Evolutionary conservation across 2,329 filamentous ascomycete species (phyloP).

Genomic region (Aspergillus neoniger): DNA sequence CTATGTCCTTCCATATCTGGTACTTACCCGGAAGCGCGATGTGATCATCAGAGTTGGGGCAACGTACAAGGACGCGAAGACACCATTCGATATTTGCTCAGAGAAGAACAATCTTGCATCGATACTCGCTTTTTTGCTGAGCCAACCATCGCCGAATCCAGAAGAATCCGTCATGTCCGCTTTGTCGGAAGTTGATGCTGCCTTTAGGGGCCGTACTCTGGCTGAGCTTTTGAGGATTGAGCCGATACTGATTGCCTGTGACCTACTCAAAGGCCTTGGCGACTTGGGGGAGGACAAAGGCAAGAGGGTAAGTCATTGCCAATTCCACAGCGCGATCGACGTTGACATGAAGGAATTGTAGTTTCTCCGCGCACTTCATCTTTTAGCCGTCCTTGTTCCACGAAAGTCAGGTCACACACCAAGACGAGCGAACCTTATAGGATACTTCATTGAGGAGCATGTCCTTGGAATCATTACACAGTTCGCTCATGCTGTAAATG

Average conservation of each 20-base stretch:
- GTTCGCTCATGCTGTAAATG: conserved; percentile 77
- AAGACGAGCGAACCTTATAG: conserved; percentile 61
- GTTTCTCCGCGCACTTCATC: conserved; percentile 54
- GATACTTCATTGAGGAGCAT: conserved; percentile 77
- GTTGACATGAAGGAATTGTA: conserved; percentile 20
- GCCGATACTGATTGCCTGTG: conserved; percentile 72
- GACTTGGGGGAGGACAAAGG: conserved; percentile 61
- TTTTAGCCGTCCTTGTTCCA: conserved; percentile 55
- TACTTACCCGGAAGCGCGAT: conserved; percentile 74
- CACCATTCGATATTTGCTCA: conserved; percentile 63
- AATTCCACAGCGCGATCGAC: background rate
- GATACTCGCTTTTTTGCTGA: conserved; percentile 60
- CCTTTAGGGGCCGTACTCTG: conserved; percentile 68
- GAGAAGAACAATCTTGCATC: conserved; percentile 61
- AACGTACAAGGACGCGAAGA: conserved; percentile 57
- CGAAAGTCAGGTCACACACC: conserved; percentile 49
- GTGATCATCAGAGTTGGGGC: conserved; percentile 79
- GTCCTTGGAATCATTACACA: conserved; percentile 83
- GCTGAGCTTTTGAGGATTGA: conserved; percentile 71
- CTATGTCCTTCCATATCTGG: conserved; percentile 82
- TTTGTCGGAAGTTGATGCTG: conserved; percentile 67
- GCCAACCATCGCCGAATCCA: conserved; percentile 63
- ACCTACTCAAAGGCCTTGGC: conserved; percentile 77
- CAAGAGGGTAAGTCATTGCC: conserved; percentile 54
- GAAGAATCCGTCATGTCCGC: conserved; percentile 69